Evolutionary conservation across 1,284 basidiomycete genomes (phyloP), one percentile per base, ranked within the genome.

Genomic region (Trametes versicolor): DNA sequence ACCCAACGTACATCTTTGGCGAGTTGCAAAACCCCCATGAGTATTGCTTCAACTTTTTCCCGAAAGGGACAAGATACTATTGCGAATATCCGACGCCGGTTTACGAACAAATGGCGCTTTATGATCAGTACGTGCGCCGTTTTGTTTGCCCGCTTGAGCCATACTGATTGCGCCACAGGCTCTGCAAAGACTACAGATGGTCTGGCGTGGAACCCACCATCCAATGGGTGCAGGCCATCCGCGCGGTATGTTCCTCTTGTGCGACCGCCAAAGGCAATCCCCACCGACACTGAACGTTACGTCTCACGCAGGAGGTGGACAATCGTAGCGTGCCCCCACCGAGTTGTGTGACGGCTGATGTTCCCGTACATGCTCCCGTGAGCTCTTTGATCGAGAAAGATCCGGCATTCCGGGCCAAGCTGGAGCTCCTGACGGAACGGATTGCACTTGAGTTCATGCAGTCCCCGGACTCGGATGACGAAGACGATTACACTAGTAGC

Each of bases 1-100:
- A 50, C 23, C 41, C 41, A 17, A 43, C 41, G 17, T 43, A 43
- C 41, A 43, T 43, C 15, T 51, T 59, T 19, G 23, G 48, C 25
- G 36, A 43, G 19, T 17, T 59, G 4, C 41, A 50, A 25, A 50
- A 51, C 48, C 57, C 57, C 4, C 36, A 23, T 9, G 36, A 48
- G n/a, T 59, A 59, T n/a, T 25, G 36, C 48, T 59, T 50, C 48
- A 19, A 41, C 36, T 50, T 50, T 21, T 8, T 27, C 32, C 19
- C 29, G 25, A 34, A 9, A 8, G 36, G 19, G 12, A 6, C 12
- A 5, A 3, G 37, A 6, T 48, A 34, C 8, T 4, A 4, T 13
- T 50, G 37, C 37, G 48, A 41, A 10, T 1, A 21, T 6, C 25
- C 36, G 7, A 8, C 57, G 8, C n/a, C 15, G 12, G 21, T 59